Base-by-base conservation (phyloP, 345 rosid genomes). In the Citrus inodora region DNA sequence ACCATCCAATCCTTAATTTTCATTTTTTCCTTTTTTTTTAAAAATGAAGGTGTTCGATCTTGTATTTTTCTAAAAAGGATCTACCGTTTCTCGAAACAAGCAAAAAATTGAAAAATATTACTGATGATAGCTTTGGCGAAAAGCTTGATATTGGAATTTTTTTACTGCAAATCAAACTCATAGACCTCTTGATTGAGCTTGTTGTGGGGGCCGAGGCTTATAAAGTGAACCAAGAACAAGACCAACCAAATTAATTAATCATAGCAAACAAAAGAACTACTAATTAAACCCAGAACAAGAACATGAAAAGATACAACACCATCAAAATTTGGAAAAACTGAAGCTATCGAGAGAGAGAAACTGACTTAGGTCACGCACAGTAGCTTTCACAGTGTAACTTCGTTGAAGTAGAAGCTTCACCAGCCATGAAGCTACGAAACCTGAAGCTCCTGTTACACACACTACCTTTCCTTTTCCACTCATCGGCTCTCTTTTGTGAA, bases 371-470 rank as follows among this genome's bases (percentile, higher is more conserved):
- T 86, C 78, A 59, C 87, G 80, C 68, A 88, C 84, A 10, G 91
- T 83, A 71, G 86, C 89, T 35, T 61, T 85, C 69, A 88, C 90
- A 55, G 79, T 83, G 85, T 88, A 88, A 74, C 87, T 87, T 58
- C 80, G 86, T 55, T 37, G 80, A 1, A 89, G 93, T 70, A 89
- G 77, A 38, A 74, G 80, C 83, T 89, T 89, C 25, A 88, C 87
- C 48, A 89, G 71, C 88, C 93, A 85, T 63, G 89, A 87, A 0
- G 88, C 92, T 24, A 87, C 53, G 79, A 64, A 89, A 28, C 92
- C 89, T 7, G 87, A 86, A 61, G 85, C 91, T 78, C 87, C 93
- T 10, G 87, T 89, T 78, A 90, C 88, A 40, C 90, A 84, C 24
- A 87, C 91, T 37, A 84, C 82, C 60, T 83, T 78, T 59, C 82